These are phyloP conservation scores for Thraustotheca clavata DNA, from an alignment of 352 stramenopile species.

Conservation along the genomic window DNA sequence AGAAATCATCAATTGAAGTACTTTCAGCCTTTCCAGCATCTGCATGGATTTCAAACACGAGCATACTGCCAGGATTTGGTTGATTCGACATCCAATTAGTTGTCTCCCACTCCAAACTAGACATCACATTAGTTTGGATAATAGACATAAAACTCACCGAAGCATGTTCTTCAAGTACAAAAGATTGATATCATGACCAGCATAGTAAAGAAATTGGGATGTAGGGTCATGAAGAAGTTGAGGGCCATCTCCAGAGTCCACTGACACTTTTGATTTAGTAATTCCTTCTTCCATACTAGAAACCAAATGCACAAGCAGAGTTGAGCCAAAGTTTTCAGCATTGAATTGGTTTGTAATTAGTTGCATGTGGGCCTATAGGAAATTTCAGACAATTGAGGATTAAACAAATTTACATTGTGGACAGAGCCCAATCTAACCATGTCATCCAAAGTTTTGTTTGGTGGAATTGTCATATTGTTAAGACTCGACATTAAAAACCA, in stretches of 20 bases:
- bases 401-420: conserved; percentile 36
- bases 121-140: neutral
- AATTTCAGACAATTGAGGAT: neutral
- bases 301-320: conserved; percentile 63
- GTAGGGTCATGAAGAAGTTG: conserved; percentile 37
- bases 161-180: conserved; percentile 66
- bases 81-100: conserved; percentile 68
- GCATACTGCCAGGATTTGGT: conserved; percentile 57
- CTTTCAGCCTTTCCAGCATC: conserved; percentile 21
- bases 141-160: conserved; percentile 27
- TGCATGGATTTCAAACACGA: conserved; percentile 65
- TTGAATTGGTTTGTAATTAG: conserved; percentile 75
- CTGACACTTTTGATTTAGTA: conserved; percentile 31
- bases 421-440: conserved; percentile 43
- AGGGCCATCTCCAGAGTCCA: conserved; percentile 40
- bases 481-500: conserved; percentile 62
- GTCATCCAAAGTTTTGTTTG: conserved; percentile 49
- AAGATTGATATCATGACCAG: conserved; percentile 73
- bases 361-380: conserved; percentile 54
- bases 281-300: conserved; percentile 64
- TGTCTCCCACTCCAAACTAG: conserved; percentile 57
- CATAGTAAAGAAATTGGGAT: conserved; percentile 63
- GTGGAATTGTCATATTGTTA: conserved; percentile 70
- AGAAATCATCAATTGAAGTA: conserved; percentile 31
- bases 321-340: conserved; percentile 61